These are phyloP conservation scores for Neoboletus brunneissimus DNA, from an alignment of 768 basidiomycete genomes.

Conservation along the genomic window DNA sequence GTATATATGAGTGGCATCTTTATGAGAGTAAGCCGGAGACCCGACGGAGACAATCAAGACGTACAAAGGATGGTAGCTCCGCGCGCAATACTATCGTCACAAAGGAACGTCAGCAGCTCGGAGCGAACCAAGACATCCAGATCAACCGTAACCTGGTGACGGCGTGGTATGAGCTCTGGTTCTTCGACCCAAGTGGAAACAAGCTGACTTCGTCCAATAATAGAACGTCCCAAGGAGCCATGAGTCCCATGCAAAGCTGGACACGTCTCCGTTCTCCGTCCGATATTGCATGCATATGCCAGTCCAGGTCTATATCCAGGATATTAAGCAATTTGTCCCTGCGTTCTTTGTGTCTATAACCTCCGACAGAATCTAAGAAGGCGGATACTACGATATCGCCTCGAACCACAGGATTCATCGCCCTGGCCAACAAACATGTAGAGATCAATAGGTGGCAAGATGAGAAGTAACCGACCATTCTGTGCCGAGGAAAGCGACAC, in stretches of 20 bases:
- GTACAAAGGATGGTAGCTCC: constrained; percentile 85
- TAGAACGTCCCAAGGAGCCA: constrained; percentile 91
- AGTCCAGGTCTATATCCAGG: constrained; percentile 91
- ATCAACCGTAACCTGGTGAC: constrained; percentile 85
- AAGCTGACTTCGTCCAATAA: constrained; percentile 82
- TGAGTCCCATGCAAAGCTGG: constrained; percentile 94
- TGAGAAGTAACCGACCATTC: constrained; percentile 65
- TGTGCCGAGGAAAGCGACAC: constrained; percentile 86
- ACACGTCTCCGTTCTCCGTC: constrained; percentile 94
- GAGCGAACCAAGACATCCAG: constrained; percentile 93
- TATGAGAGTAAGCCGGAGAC: constrained; percentile 2
- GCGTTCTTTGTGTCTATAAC: constrained; percentile 88
- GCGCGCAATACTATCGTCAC: constrained; percentile 72
- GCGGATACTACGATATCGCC: constrained; percentile 89
- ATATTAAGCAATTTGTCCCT: constrained; percentile 86
- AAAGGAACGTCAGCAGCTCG: constrained; percentile 85
- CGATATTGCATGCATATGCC: constrained; percentile 94
- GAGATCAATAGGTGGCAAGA: not conserved
- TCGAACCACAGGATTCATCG: constrained; percentile 95
- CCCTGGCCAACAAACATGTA: constrained; percentile 48
- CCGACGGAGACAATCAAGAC: constrained; percentile 22
- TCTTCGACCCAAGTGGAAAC: not conserved
- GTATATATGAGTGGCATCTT: constrained; percentile 97
- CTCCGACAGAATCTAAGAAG: constrained; percentile 97
- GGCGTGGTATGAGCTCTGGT: not conserved